These are phyloP conservation scores for Monosporascus ibericus DNA, from an alignment of 2,329 filamentous ascomycete species.

Conservation along the genomic window DNA sequence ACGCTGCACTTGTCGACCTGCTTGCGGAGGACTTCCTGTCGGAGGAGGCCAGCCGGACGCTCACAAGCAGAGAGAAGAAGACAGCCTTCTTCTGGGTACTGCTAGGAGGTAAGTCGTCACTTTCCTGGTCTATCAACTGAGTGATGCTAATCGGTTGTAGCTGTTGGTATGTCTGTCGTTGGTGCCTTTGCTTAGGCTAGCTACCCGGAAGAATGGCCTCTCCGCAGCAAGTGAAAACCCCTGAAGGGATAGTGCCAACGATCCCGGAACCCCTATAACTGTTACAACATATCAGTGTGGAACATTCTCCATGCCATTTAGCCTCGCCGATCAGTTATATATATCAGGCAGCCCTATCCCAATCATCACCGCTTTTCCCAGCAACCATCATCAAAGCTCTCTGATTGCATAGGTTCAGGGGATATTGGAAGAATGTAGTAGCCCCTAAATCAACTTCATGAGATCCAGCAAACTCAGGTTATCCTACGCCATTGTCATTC, in stretches of 20 bases:
- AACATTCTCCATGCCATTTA: neutral
- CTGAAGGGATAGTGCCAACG: neutral
- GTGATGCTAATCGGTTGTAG: conserved; percentile 20
- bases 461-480: neutral
- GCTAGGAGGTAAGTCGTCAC: conserved; percentile 38
- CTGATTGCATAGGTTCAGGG: neutral
- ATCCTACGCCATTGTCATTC: neutral
- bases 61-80: conserved; percentile 48
- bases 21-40: conserved; percentile 61
- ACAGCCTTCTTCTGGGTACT: conserved; percentile 46
- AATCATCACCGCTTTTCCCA: neutral
- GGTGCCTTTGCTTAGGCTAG: conserved; percentile 37
- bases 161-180: conserved; percentile 40
- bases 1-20: conserved; percentile 57
- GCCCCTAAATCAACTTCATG: neutral
- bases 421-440: neutral
- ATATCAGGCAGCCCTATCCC: neutral
- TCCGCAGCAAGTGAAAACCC: neutral
- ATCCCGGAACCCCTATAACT: too few species aligned
- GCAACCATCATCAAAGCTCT: neutral
- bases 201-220: neutral
- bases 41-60: conserved; percentile 42
- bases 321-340: neutral
- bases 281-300: neutral
- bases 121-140: neutral